Evolutionary conservation across 179 eudicot genomes (phyloP).

Genomic region (Drosera spatulata): DNA sequence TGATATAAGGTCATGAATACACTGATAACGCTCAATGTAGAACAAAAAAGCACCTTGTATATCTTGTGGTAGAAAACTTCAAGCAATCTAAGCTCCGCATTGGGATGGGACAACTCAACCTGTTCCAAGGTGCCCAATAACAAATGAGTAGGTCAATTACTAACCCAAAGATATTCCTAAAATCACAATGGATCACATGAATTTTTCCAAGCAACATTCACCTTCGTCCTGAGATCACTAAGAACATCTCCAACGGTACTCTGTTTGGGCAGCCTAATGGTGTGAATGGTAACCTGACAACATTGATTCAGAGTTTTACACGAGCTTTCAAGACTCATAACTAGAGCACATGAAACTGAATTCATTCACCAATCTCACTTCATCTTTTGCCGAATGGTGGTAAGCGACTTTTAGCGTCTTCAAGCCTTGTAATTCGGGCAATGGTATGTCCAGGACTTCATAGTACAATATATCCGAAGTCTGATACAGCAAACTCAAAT

Average conservation of each 20-base stretch:
- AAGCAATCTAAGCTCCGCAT: conserved; percentile 83
- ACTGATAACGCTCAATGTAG: neutral
- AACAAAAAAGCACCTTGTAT: conserved; percentile 36
- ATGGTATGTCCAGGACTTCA: conserved; percentile 79
- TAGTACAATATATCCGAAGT: conserved; percentile 77
- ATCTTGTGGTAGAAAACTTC: conserved; percentile 91
- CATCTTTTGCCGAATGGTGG: conserved; percentile 62
- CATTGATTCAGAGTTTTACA: neutral
- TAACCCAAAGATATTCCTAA: too few species aligned
- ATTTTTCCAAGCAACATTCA: conserved; percentile 8
- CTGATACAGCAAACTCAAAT: conserved; percentile 15
- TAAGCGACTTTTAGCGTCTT: conserved; percentile 76
- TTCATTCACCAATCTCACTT: conserved; percentile 26
- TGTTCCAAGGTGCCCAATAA: conserved; percentile 11
- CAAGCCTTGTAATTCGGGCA: conserved; percentile 81
- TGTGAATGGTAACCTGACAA: conserved; percentile 54
- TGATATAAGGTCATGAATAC: neutral
- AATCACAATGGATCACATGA: too few species aligned
- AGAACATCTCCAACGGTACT: conserved; percentile 85
- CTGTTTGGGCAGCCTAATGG: conserved; percentile 72
- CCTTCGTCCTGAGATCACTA: conserved; percentile 70
- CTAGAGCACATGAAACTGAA: neutral
- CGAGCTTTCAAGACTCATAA: neutral
- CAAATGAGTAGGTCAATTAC: neutral
- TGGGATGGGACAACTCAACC: conserved; percentile 76